Evolutionary conservation across 2,329 filamentous ascomycete species (phyloP), one percentile per base, ranked within the genome.

Genomic region (Pochonia chlamydosporia): DNA sequence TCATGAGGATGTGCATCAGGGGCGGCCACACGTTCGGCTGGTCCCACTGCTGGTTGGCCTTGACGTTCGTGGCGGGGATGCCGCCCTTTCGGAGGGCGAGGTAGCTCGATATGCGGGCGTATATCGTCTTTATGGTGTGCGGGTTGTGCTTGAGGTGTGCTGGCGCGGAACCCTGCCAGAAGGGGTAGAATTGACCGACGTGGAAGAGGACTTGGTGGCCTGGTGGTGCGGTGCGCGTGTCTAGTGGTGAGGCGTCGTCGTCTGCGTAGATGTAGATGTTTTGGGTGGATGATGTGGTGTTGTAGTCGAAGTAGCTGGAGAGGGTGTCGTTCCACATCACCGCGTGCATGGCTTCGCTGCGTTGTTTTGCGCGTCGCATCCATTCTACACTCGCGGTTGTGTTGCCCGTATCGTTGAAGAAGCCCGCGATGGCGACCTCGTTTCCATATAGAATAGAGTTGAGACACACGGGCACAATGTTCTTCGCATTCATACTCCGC

Each of bases 11-110:
- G 62, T 86, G 79, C 67, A 81, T 78, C 43, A 84, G 71, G 3
- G 82, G 81, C 10, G 83, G 82, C 83, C 83, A 87, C 23, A 85
- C 82, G 55, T 81, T 85, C 0, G 82, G 82, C 59, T 84, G 75
- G 47, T 87, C 83, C 83, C 83, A 87, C 59, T 86, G 82, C 68
- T 86, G 76, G 13, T 76, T 77, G 0, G 81, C 79, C 40, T 63
- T 56, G 48, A 80, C 66, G 56, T 85, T 85, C 4, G 81, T 84
- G 0, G 82, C 78, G 2, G 81, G 72, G 39, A 85, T 78, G 30
- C 75, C 81, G 30, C 83, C 82, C 0, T 64, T 61, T 11, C 73
- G 71, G 25, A 63, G 59, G 10, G 76, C 69, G 5, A 86, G 73
- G 28, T 79, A 73, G 46, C 67, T 61, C 2, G 67, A 64, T 3